Conservation (phyloP, 805 yeast genomes). For the Saccharomycopsis sp. region DNA sequence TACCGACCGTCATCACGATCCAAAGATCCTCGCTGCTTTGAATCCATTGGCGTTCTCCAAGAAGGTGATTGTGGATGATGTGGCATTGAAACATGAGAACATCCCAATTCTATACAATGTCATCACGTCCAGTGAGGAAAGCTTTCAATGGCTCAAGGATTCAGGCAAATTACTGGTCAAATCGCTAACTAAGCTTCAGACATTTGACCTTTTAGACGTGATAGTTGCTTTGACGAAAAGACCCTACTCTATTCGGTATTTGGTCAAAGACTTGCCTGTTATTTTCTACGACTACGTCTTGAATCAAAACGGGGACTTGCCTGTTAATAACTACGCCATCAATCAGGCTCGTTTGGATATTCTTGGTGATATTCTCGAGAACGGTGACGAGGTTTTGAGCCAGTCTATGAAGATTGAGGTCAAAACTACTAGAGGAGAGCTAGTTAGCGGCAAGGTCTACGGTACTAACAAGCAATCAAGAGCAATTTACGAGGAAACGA, state of each 20-base stretch:
- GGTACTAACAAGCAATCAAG: not conserved
- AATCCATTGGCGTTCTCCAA: not conserved
- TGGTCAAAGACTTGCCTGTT: constrained; percentile 2
- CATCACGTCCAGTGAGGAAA: not conserved
- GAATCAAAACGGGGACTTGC: not conserved
- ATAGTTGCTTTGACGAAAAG: constrained; percentile 1
- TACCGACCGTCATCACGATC: not conserved
- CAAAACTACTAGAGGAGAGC: constrained; percentile 1
- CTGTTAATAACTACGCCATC: constrained; percentile 1
- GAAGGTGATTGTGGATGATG: not conserved
- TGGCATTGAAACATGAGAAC: not conserved
- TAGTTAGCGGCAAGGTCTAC: constrained; percentile 11
- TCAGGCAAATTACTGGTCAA: not conserved
- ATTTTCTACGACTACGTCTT: constrained; percentile 8
- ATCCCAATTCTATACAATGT: not conserved
- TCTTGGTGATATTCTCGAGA: not conserved
- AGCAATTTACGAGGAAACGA: not conserved
- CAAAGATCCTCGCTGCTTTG: not conserved
- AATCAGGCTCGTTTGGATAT: constrained; percentile 9
- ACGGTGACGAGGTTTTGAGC: not conserved
- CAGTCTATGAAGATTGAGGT: constrained; percentile 2
- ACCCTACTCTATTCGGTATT: constrained; percentile 2
- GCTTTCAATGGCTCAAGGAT: not conserved
- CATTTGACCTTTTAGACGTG: constrained; percentile 4
- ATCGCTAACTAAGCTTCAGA: not conserved